phyloP scores from a whole-genome alignment of 805 yeast genomes.

The Nakazawaea wickerhamii region DNA sequence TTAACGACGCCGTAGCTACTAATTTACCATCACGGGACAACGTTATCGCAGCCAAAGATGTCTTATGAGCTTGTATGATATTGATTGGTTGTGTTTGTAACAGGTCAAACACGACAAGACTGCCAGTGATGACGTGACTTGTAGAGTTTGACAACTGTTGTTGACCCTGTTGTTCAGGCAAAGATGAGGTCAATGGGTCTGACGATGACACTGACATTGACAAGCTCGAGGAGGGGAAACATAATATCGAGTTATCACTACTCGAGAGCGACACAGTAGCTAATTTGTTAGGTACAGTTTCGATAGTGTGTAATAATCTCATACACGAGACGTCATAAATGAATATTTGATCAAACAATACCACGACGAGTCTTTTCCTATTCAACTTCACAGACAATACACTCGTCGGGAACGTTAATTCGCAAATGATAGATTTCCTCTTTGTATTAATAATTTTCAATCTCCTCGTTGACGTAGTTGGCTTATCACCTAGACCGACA shows the following conservation, averaged over 20 bases:
- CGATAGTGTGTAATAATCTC: slow-evolving; percentile 70
- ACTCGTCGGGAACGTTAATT: slow-evolving; percentile 75
- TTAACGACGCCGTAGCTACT: slow-evolving; percentile 83
- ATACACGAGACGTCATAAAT: slow-evolving; percentile 89
- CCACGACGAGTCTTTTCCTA: slow-evolving; percentile 74
- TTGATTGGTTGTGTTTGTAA: slow-evolving; percentile 68
- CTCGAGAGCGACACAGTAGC: slow-evolving; percentile 28
- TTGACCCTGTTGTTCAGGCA: background rate
- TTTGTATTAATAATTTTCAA: slow-evolving; percentile 81
- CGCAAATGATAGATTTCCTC: slow-evolving; percentile 72
- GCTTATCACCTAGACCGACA: slow-evolving; percentile 72
- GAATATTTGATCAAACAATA: slow-evolving; percentile 74
- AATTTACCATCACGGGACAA: slow-evolving; percentile 72
- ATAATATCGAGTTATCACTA: slow-evolving; percentile 43
- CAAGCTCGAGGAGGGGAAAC: slow-evolving; percentile 45
- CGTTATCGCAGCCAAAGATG: slow-evolving; percentile 62
- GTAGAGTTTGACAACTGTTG: background rate
- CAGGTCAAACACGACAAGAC: slow-evolving; percentile 76
- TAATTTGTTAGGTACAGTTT: slow-evolving; percentile 38
- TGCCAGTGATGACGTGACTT: slow-evolving; percentile 39
- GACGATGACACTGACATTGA: background rate
- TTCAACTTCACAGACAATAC: slow-evolving; percentile 73
- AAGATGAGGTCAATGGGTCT: slow-evolving; percentile 1
- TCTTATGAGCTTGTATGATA: slow-evolving; percentile 81
- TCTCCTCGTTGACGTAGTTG: slow-evolving; percentile 70